A percentile compares a stretch with the other conserved stretches of the same genome.
These are phyloP conservation scores for Parastagonospora nodorum DNA, from an alignment of 2,329 filamentous ascomycete genomes.

Conservation along the genomic window DNA sequence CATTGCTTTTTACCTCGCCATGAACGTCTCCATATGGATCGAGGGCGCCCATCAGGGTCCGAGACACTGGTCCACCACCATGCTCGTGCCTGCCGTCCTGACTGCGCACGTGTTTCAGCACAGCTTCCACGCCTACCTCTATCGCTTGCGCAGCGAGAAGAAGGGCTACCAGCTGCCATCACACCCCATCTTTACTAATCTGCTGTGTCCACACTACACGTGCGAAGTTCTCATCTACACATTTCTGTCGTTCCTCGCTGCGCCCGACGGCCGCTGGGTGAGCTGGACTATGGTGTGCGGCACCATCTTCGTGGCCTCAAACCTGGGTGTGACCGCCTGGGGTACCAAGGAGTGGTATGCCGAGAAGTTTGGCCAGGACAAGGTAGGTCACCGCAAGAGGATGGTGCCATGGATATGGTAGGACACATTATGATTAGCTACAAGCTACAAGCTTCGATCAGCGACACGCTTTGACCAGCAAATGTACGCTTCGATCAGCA, in stretches of 20 bases:
- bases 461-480: not conserved
- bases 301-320: constrained; percentile 73
- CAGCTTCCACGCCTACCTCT: constrained; percentile 57
- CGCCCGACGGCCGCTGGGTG: constrained; percentile 67
- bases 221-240: constrained; percentile 86
- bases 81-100: constrained; percentile 68
- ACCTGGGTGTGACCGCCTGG: constrained; percentile 80
- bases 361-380: constrained; percentile 37
- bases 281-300: constrained; percentile 77
- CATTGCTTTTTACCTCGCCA: constrained; percentile 74
- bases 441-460: no score
- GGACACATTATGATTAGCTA: no score
- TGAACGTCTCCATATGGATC: constrained; percentile 80
- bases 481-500: no score
- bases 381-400: constrained; percentile 33
- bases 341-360: constrained; percentile 69
- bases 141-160: constrained; percentile 44
- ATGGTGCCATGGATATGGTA: constrained; percentile 44
- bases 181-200: constrained; percentile 70
- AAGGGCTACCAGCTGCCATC: constrained; percentile 80
- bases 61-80: constrained; percentile 52
- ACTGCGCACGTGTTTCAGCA: constrained; percentile 75
- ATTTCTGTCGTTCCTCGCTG: constrained; percentile 73
- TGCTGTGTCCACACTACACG: constrained; percentile 89
- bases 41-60: constrained; percentile 62